Percentiles rank a stretch among this genome's conserved stretches.
Conservation (phyloP, 208 protist genomes). For the Wallacemonas sp. region DNA sequence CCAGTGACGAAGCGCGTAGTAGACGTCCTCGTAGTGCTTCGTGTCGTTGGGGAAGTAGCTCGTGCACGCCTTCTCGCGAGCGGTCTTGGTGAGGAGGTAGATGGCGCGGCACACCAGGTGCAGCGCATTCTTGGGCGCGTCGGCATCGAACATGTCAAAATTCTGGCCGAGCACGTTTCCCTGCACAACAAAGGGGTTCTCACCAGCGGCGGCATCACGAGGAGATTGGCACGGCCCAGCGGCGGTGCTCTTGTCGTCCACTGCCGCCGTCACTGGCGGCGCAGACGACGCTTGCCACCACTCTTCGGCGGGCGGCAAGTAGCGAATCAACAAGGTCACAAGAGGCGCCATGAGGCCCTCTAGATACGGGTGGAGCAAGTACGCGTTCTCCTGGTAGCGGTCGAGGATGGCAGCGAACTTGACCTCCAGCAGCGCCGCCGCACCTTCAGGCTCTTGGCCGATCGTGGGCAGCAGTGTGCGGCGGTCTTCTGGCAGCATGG, state of each 20-base stretch:
- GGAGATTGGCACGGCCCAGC: no score
- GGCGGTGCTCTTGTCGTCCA: not conserved
- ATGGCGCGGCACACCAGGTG: conserved; percentile 81
- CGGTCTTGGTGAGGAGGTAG: conserved; percentile 93
- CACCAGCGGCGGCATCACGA: not conserved
- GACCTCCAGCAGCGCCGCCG: conserved; percentile 51
- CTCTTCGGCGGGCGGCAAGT: conserved; percentile 40
- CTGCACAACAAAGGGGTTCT: conserved; percentile 1
- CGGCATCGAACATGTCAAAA: conserved; percentile 77
- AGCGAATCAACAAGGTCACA: conserved; percentile 56
- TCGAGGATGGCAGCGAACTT: conserved; percentile 72
- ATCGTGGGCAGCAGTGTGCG: conserved; percentile 45
- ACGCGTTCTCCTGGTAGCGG: conserved; percentile 94
- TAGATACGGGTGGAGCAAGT: conserved; percentile 92
- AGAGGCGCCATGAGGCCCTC: conserved; percentile 80
- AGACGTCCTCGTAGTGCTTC: conserved; percentile 83
- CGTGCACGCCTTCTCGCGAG: conserved; percentile 92
- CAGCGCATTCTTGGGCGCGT: conserved; percentile 66
- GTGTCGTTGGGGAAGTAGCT: conserved; percentile 94
- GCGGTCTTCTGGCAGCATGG: conserved; percentile 32
- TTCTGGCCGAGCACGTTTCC: conserved; percentile 51
- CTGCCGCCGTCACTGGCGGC: conserved; percentile 3
- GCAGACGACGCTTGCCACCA: conserved; percentile 24
- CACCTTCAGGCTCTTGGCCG: conserved; percentile 55
- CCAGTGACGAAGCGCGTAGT: conserved; percentile 77